Conservation (phyloP, 192 early-diverging fungal genomes). For the Chytriomyces sp. region DNA sequence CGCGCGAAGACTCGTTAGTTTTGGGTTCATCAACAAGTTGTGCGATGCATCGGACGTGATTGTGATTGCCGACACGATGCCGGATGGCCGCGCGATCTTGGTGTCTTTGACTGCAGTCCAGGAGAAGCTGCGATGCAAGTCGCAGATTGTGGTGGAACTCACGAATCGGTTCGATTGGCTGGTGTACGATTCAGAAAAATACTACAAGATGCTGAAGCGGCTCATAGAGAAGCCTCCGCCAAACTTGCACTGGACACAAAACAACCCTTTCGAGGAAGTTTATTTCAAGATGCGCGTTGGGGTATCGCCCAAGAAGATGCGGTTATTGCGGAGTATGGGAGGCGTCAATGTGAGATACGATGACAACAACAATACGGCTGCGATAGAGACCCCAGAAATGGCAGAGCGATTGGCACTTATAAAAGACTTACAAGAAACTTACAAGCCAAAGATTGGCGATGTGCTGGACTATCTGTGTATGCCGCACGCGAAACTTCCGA, state of each 20-base stretch:
- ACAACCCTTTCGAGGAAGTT: conserved; percentile 18
- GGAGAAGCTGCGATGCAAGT: not conserved
- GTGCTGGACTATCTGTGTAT: conserved; percentile 11
- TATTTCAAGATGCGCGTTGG: conserved; percentile 1
- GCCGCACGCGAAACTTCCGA: conserved; percentile 5
- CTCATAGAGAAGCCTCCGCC: not conserved
- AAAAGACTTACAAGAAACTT: too few species aligned
- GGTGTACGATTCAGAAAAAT: not conserved
- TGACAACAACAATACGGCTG: too few species aligned
- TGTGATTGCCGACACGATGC: conserved; percentile 5
- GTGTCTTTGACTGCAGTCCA: not conserved
- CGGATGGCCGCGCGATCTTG: not conserved
- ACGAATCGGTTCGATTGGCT: conserved; percentile 17
- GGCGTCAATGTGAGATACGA: conserved; percentile 11
- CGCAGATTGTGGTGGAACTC: not conserved
- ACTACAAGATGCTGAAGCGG: not conserved
- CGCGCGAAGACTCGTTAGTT: conserved; percentile 3
- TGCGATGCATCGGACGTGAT: conserved; percentile 3
- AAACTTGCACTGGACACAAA: conserved; percentile 15
- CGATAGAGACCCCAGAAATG: too few species aligned
- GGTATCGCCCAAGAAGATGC: not conserved
- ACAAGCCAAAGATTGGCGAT: conserved; percentile 7
- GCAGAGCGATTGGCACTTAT: too few species aligned
- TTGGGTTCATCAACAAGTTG: not conserved
- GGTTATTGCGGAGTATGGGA: conserved; percentile 1